Base-by-base conservation (phyloP, 495 filamentous ascomycete species). In the Achaetomiella virescens region DNA sequence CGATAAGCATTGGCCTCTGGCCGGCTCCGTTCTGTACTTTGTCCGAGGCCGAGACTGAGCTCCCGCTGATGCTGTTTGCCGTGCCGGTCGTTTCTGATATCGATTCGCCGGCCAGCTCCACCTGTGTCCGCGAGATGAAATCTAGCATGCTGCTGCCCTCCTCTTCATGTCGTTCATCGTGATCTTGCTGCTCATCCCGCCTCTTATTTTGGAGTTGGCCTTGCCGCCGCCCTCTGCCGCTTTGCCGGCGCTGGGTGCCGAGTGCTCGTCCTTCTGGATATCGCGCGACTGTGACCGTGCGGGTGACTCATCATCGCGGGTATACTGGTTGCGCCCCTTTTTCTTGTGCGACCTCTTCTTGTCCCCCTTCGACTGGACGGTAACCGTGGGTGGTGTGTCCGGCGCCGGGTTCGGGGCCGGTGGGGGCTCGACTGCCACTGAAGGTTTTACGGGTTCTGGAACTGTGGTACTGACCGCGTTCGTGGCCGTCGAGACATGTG, bases 111-210 rank as follows among this genome's bases (percentile, higher is more conserved):
- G 89, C 91, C 74, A 96, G 81, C 66, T 98, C 93, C 12, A 96
- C 78, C 63, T 97, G 92, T 59, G 89, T 92, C 43, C 88, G 82
- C 8, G 88, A 84, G 61, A 98, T 96, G 68, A 88, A 97, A 40
- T 95, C 90, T 15, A 95, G 75, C 52, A 98, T 14, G 78, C 85
- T 2, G 84, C 82, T 3, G 91, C 91, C 8, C 88, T 82, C 56
- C 88, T 81, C 71, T 89, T 90, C 87, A 97, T 93, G 60, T 97
- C 91, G 55, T 85, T 86, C 84, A 97, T 88, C 25, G 82, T 92
- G 46, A 91, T 83, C 66, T 87, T 89, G 60, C 81, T 85, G 18
- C 45, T 70, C 68, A 77, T 72, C 18, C 70, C 68, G 11, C 66
- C 70, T 55, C 72, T 77, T 40, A 50, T 60, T 53, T 70, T 76